phyloP scores from a whole-genome alignment of 78 protist genomes.

The Acrasis kona region DNA sequence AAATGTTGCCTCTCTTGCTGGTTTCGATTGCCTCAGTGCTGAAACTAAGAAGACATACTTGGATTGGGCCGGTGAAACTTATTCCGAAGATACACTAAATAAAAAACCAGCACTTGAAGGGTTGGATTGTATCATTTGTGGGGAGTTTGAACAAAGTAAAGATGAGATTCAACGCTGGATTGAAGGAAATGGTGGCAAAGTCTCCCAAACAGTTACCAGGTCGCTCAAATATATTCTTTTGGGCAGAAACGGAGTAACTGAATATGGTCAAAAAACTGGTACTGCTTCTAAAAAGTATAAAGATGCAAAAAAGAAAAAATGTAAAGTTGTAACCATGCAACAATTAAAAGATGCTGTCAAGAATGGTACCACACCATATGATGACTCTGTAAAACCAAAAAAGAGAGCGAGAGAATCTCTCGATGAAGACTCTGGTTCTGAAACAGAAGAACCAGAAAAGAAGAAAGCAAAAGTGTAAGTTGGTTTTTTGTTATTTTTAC shows the following conservation, averaged over 20 bases:
- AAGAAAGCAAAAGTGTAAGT: neutral
- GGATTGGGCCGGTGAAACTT: neutral
- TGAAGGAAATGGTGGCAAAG: neutral
- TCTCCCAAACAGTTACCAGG: neutral
- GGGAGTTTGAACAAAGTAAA: neutral
- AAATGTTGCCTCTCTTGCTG: neutral
- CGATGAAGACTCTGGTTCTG: neutral
- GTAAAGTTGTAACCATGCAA: neutral
- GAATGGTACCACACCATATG: no score
- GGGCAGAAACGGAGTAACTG: neutral
- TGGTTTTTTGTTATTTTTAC: neutral
- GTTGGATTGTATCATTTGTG: neutral
- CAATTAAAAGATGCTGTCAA: neutral
- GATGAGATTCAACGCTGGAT: neutral
- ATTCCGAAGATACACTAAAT: neutral
- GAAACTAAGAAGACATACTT: neutral
- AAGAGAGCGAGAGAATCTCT: neutral
- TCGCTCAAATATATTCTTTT: neutral
- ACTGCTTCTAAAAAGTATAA: neutral
- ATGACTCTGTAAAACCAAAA: neutral
- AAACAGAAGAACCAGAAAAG: neutral
- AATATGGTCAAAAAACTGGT: neutral
- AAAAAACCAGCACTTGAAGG: neutral
- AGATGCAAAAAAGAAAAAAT: neutral
- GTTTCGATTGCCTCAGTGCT: neutral